phyloP scores from a whole-genome alignment of 345 rosid genomes.

The Brassica napus region DNA sequence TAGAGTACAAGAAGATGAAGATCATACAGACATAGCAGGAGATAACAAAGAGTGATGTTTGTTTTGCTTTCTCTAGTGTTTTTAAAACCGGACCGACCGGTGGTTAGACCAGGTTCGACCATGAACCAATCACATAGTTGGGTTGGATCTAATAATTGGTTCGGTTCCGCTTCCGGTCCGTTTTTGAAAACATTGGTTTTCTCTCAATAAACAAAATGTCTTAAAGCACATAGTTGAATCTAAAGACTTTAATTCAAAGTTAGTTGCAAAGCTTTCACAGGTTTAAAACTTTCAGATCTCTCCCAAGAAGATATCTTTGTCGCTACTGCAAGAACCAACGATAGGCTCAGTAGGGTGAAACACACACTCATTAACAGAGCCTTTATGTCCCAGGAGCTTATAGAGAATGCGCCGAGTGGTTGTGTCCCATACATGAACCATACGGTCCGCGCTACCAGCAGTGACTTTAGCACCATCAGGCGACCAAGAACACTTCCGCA shows the following conservation, averaged over 20 bases:
- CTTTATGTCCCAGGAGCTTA: constrained; percentile 94
- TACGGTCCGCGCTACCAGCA: constrained; percentile 91
- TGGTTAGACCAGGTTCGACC: too few species aligned
- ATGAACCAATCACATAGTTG: too few species aligned
- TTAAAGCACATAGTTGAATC: too few species aligned
- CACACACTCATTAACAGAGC: constrained; percentile 82
- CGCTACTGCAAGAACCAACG: constrained; percentile 94
- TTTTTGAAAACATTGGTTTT: too few species aligned
- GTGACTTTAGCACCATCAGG: constrained; percentile 97
- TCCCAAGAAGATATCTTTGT: constrained; percentile 86
- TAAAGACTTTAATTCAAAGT: too few species aligned
- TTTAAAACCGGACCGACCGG: too few species aligned
- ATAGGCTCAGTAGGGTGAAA: constrained; percentile 91
- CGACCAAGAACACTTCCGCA: constrained; percentile 89
- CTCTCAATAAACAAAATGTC: too few species aligned
- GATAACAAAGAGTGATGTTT: constrained; percentile 22
- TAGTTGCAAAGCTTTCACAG: too few species aligned
- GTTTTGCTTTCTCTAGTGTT: too few species aligned
- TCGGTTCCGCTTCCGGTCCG: too few species aligned
- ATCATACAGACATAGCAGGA: constrained; percentile 20
- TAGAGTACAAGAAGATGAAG: constrained; percentile 45
- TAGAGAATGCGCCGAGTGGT: constrained; percentile 81
- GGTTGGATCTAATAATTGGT: too few species aligned
- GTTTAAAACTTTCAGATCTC: constrained; percentile 58
- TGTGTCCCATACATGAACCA: constrained; percentile 98